Base-by-base conservation (phyloP, 2,329 filamentous ascomycete genomes). In the Geosmithia flava region DNA sequence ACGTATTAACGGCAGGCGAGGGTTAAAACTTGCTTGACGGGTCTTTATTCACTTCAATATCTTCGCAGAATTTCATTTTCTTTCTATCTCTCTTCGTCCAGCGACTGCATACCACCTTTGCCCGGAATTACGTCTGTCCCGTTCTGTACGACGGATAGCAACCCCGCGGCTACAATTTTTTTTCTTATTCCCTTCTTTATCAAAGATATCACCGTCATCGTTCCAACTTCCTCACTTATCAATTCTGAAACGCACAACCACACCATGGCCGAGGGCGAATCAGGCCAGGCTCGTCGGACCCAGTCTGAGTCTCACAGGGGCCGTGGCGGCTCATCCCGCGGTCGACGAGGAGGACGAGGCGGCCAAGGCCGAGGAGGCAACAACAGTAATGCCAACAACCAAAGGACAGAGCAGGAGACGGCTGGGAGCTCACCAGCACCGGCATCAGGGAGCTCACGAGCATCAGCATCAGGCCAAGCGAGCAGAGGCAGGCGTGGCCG, bases 201-300 rank as follows among this genome's bases (percentile, higher is more conserved):
- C 33, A 27, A 20, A 42, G 10, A 19, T 16, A 20, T 42, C 19
- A 6, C 39, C 17, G 3, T 23, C 48, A 29, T 15, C 20, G n/a
- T 20, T 19, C 44, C 46, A 46, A 19, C 44, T 16, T 20, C n/a
- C n/a, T 20, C 17, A 39, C 17, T 23, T 11, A 15, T 16, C 16
- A 37, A 33, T 45, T 37, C 33, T 37, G 17, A n/a, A 6, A 47
- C 10, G 6, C 37, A 42, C 11, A 11, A 19, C 17, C 19, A 29
- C 46, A 29, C 41, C 37, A 47, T 47, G 46, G 23, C 46, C 17
- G 33, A 43, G 13, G 42, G 27, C 13, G 42, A 48, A 42, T 45
- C 30, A 44, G 27, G 27, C 45, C 45, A 46, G n/a, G 17, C 37
- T 19, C 29, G 45, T 37, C 20, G 23, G 20, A 2, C 50, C 19